Base-by-base conservation (phyloP, 2,329 filamentous ascomycete genomes). In the Harringtonia aguacate region DNA sequence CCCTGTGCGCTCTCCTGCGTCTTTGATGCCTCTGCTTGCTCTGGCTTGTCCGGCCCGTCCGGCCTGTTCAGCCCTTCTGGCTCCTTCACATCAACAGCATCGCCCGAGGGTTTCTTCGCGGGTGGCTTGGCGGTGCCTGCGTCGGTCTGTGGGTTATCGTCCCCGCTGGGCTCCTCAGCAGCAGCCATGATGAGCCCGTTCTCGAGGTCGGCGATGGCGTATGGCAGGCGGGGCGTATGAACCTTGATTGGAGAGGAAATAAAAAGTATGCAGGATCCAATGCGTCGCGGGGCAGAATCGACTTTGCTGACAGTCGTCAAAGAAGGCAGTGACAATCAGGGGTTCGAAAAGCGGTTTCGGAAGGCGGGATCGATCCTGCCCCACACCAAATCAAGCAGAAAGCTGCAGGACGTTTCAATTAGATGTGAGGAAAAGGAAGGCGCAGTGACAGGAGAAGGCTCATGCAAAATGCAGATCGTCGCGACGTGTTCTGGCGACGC, bases 341-440 rank as follows among this genome's bases (percentile, higher is more conserved):
- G 43, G 43, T 22, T 44, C 9, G 28, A 40, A 40, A 41, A 38
- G 41, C 29, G 38, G 46, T 49, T 50, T 47, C 46, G 40, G 36
- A 44, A 36, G 39, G 42, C 38, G 44, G 41, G 42, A 40, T 42
- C 42, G 42, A 9, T 42, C 33, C 37, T 37, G 44, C 48, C 48
- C 46, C 47, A 50, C 46, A 35, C 28, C 36, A 45, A 41, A 38
- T 31, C 20, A 35, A 18, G 29, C 15, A 43, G 22, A 13, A 22
- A 13, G 17, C n/a, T 12, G 24, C 38, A 38, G 10, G 12, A 27
- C 18, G 35, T 34, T 38, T 33, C n/a, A 36, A 36, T 18, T 18
- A 2, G n/a, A 34, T 1, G 17, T 21, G 18, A 27, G 28, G 20
- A 13, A 12, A 6, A 18, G 7, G 22, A 30, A 14, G 27, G 37